Percentiles rank a stretch among this genome's conserved stretches.
phyloP scores from a whole-genome alignment of 192 early-diverging fungal genomes.

The Backusella luteola region DNA sequence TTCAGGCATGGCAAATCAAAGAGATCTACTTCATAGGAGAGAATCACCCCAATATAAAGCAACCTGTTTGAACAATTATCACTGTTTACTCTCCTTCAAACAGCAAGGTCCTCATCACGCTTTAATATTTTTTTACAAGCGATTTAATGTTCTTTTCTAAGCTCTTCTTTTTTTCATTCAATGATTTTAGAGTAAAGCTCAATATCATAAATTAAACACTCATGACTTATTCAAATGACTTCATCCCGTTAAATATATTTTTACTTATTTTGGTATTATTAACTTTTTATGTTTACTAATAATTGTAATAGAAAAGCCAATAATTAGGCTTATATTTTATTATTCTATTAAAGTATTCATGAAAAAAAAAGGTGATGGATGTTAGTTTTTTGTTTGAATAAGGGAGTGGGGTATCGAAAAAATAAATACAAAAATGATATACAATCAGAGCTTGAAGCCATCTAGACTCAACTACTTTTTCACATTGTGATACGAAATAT shows the following conservation, averaged over 20 bases:
- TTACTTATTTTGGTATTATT: background rate
- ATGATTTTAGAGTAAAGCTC: too few species aligned
- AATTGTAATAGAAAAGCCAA: background rate
- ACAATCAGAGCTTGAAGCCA: background rate
- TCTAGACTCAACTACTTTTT: background rate
- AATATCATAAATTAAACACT: background rate
- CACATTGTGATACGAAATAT: background rate
- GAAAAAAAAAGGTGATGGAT: background rate
- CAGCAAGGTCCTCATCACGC: too few species aligned
- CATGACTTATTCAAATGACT: background rate
- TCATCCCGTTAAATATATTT: background rate
- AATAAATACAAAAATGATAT: constrained; percentile 3
- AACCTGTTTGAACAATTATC: too few species aligned
- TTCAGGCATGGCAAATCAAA: too few species aligned
- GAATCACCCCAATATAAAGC: background rate
- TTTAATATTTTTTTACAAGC: too few species aligned
- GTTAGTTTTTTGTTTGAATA: background rate
- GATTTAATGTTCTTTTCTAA: too few species aligned
- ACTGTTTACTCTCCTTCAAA: too few species aligned
- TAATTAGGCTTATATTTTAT: background rate
- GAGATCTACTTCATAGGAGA: background rate
- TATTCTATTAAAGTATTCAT: background rate
- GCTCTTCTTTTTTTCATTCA: too few species aligned
- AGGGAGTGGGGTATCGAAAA: background rate
- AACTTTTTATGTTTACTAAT: background rate